These are phyloP conservation scores for Chalaropsis ovoidea DNA, from an alignment of 2,329 filamentous ascomycete genomes.

Conservation along the genomic window DNA sequence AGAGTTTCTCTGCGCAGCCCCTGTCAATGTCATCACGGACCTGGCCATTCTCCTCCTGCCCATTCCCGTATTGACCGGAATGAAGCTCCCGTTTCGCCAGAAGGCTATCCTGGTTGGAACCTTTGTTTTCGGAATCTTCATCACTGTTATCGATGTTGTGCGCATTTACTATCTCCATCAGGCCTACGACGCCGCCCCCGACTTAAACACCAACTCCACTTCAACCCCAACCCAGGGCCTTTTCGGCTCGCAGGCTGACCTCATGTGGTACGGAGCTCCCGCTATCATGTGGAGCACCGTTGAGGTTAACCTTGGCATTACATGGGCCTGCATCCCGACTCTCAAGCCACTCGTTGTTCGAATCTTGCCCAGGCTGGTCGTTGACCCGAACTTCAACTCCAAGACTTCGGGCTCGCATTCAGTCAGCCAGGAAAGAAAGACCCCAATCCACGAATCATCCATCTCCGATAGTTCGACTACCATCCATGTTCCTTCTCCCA, in stretches of 20 bases:
- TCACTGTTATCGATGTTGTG: conserved; percentile 77
- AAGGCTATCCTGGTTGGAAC: conserved; percentile 80
- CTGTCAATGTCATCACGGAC: conserved; percentile 86
- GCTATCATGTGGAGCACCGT: conserved; percentile 91
- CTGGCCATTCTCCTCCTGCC: conserved; percentile 78
- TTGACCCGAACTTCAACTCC: conserved; percentile 36
- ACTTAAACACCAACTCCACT: conserved; percentile 33
- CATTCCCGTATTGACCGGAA: conserved; percentile 75
- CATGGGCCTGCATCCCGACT: conserved; percentile 85
- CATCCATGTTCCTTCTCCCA: not conserved
- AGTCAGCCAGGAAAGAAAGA: conserved; percentile 23
- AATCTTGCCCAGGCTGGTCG: conserved; percentile 47
- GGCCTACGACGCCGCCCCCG: conserved; percentile 43
- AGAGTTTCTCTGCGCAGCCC: conserved; percentile 63
- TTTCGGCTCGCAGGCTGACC: conserved; percentile 46
- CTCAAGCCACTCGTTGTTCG: conserved; percentile 73
- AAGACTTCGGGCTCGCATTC: not conserved
- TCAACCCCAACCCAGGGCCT: conserved; percentile 22
- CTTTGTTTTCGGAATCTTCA: conserved; percentile 78
- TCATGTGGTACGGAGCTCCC: conserved; percentile 65
- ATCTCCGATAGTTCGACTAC: not conserved
- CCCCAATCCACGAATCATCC: not conserved
- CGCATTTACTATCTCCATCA: conserved; percentile 82
- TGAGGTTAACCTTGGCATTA: conserved; percentile 82
- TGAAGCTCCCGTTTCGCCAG: conserved; percentile 74